Conservation (phyloP, 306 rosid genomes). For the Prunus mira region DNA sequence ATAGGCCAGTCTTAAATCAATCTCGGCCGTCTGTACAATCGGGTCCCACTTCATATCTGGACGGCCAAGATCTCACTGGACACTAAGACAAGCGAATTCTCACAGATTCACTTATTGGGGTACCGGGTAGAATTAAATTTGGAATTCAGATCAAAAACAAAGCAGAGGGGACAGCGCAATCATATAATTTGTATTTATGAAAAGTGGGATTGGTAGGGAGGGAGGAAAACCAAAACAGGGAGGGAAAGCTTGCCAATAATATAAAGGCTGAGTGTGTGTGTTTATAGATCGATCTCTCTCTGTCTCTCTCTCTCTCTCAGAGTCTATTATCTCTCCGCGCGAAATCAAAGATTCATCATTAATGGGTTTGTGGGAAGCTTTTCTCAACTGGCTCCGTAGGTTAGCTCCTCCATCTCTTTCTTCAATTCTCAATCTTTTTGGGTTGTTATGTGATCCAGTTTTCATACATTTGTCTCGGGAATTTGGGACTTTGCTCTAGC, state of each 20-base stretch:
- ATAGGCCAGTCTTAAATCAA: not conserved
- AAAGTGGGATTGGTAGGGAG: not conserved
- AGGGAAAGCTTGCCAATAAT: not conserved
- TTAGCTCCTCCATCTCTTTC: slow-evolving; percentile 14
- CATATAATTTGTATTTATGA: not conserved
- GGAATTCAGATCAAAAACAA: not conserved
- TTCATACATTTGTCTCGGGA: not conserved
- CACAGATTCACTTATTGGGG: not conserved
- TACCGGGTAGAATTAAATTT: no score
- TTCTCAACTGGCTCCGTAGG: slow-evolving; percentile 90
- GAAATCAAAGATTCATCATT: slow-evolving; percentile 5
- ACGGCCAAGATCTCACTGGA: not conserved
- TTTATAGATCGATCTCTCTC: slow-evolving; percentile 14
- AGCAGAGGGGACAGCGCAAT: no score
- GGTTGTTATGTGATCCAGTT: not conserved
- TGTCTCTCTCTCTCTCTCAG: slow-evolving; percentile 19
- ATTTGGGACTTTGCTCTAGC: not conserved
- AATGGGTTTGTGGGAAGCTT: slow-evolving; percentile 87
- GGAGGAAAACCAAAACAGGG: slow-evolving; percentile 18
- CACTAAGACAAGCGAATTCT: not conserved
- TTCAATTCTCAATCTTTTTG: not conserved
- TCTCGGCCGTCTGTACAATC: not conserved
- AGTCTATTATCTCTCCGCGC: not conserved
- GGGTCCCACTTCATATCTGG: not conserved
- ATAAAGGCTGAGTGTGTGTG: not conserved